Evolutionary conservation across 2,329 filamentous ascomycete species (phyloP).

Genomic region (Aspergillus vadensis): DNA sequence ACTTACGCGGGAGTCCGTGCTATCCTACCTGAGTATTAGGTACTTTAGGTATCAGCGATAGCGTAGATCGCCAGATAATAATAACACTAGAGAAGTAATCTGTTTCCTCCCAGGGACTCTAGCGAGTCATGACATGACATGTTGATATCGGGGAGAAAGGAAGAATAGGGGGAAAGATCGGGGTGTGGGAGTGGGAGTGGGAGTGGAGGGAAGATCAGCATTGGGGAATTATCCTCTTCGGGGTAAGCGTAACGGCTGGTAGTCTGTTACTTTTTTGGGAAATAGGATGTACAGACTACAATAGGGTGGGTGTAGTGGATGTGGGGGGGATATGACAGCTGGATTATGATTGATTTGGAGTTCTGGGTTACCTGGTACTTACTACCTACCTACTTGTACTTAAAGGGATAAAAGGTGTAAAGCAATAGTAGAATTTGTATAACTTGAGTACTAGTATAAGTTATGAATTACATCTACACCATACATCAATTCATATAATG

Average conservation of each 20-base stretch:
- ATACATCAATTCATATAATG: no score
- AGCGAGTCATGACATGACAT: neutral
- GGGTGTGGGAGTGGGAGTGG: neutral
- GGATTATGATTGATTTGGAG: neutral
- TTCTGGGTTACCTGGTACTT: neutral
- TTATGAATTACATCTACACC: no score
- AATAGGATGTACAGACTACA: neutral
- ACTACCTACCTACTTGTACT: no score
- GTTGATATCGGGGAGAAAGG: neutral
- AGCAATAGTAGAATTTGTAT: no score
- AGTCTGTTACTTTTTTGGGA: neutral
- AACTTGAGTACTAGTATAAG: no score
- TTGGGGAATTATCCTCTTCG: neutral
- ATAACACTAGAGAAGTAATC: no score
- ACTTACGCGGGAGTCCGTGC: no score
- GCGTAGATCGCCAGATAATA: neutral
- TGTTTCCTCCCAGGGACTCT: neutral
- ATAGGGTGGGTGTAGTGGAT: neutral
- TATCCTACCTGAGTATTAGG: no score
- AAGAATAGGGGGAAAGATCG: no score
- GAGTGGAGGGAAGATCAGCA: neutral
- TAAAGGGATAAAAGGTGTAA: no score
- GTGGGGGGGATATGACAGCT: neutral
- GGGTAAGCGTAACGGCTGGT: constrained; percentile 4
- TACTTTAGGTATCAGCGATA: neutral